A percentile compares a stretch with the other conserved stretches of the same genome.
Evolutionary conservation across 331 rosid species (phyloP).

Genomic region (Cydonia oblonga): DNA sequence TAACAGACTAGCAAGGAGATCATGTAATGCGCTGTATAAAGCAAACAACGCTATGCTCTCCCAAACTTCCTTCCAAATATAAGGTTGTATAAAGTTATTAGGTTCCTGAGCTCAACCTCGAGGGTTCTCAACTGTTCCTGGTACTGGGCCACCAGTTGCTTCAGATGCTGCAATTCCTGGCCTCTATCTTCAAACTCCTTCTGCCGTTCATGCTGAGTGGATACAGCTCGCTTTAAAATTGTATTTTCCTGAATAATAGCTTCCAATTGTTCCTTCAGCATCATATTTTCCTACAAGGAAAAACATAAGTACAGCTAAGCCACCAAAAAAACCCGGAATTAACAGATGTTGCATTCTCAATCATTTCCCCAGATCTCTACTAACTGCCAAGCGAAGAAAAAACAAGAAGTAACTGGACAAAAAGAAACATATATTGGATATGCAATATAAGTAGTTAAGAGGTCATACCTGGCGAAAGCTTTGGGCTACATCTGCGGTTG

Average conservation of each 20-base stretch:
- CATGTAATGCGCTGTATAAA: not conserved
- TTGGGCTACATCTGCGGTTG: constrained; percentile 40
- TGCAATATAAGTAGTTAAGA: not conserved
- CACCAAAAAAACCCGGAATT: not conserved
- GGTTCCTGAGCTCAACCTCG: constrained; percentile 31
- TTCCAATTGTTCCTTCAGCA: constrained; percentile 67
- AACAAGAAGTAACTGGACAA: not conserved
- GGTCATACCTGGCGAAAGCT: constrained; percentile 40
- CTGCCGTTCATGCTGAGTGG: constrained; percentile 66
- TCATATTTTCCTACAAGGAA: constrained; percentile 48
- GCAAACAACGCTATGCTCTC: not conserved
- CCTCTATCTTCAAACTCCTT: constrained; percentile 55
- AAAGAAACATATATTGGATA: not conserved
- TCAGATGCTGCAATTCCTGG: constrained; percentile 61
- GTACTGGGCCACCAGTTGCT: constrained; percentile 60
- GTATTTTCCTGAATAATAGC: constrained; percentile 65
- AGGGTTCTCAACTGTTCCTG: constrained; percentile 76
- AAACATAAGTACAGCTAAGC: constrained; percentile 5
- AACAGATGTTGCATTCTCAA: not conserved
- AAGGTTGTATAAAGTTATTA: not conserved
- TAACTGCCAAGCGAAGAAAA: not conserved
- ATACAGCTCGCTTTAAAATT: constrained; percentile 64
- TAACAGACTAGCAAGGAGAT: not conserved
- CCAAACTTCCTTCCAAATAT: not conserved
- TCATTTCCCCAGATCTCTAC: not conserved